phyloP scores from a whole-genome alignment of 2,329 filamentous ascomycete species.

The Phialophora verrucosa region DNA sequence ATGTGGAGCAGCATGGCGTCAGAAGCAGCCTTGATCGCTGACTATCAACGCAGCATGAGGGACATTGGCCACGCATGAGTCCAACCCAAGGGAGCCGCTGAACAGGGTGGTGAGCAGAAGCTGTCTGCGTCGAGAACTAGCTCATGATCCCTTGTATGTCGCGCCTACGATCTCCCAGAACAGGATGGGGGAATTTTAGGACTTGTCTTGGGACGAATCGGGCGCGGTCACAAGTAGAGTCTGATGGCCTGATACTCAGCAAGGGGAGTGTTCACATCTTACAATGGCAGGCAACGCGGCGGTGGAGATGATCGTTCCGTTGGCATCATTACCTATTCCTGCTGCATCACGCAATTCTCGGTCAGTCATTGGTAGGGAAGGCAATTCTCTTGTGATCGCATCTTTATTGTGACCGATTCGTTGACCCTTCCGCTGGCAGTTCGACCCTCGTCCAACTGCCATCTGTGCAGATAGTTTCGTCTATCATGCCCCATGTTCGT shows the following conservation, averaged over 20 bases:
- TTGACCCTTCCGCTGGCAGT: neutral
- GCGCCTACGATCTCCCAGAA: neutral
- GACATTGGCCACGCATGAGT: neutral
- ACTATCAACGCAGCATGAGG: neutral
- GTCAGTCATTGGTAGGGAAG: neutral
- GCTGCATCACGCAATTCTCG: neutral
- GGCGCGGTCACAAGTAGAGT: neutral
- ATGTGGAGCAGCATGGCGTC: neutral
- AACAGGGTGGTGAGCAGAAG: neutral
- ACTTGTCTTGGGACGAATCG: neutral
- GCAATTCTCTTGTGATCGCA: neutral
- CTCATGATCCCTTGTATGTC: neutral
- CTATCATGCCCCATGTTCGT: neutral
- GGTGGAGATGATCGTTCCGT: neutral
- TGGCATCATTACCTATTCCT: neutral
- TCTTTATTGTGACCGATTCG: neutral
- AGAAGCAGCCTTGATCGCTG: neutral
- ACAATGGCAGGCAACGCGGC: neutral
- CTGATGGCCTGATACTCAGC: neutral
- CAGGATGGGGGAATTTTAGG: neutral
- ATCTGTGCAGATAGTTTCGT: neutral
- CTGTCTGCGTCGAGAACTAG: neutral
- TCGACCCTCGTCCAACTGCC: slow-evolving; percentile 1
- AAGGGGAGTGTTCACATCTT: neutral
- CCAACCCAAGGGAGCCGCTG: neutral